Conservation (phyloP, 306 rosid species). For the Acacia confusa region DNA sequence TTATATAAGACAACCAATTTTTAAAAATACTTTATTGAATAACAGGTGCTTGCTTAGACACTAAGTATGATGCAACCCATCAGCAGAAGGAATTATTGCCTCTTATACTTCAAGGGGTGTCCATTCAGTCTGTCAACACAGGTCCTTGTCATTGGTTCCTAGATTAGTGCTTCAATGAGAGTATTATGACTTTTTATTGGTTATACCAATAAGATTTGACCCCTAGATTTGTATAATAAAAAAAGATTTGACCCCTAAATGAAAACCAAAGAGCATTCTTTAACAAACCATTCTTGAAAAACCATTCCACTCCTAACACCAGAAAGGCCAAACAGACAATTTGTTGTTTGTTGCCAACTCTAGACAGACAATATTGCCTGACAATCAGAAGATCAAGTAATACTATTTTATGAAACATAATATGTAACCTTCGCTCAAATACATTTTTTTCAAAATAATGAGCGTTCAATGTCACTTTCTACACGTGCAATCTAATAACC, state of each 20-base stretch:
- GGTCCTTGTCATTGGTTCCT: neutral
- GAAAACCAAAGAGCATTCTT: neutral
- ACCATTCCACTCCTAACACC: neutral
- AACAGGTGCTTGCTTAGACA: neutral
- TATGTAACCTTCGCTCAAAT: neutral
- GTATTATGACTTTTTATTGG: neutral
- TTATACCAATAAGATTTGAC: neutral
- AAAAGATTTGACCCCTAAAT: neutral
- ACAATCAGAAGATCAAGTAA: neutral
- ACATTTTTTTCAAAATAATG: neutral
- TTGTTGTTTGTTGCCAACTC: neutral
- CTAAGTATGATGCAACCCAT: neutral
- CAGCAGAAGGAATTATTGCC: neutral
- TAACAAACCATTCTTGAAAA: neutral
- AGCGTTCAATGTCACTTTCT: neutral
- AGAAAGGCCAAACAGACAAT: neutral
- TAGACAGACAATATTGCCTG: neutral
- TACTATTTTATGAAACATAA: neutral
- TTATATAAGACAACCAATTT: neutral
- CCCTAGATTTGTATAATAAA: neutral
- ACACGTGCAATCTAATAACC: neutral
- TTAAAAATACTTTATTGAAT: neutral
- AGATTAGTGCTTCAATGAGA: neutral
- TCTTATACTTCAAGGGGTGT: neutral
- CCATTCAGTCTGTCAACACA: neutral